Base-by-base conservation (phyloP, 2,329 filamentous ascomycete species). In the Periconia sp. region DNA sequence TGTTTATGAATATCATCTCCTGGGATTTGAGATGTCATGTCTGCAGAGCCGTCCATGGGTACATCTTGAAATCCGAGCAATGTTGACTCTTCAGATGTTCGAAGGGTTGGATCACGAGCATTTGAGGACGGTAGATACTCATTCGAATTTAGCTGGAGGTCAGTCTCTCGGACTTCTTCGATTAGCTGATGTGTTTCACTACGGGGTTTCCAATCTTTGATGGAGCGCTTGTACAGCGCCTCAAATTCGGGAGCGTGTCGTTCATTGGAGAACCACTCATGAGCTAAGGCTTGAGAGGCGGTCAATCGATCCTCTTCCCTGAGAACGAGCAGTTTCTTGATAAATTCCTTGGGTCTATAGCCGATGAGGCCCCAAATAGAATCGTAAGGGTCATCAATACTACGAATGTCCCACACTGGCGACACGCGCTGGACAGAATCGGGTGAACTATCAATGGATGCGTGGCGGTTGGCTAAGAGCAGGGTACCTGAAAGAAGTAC, bases 261-360 rank as follows among this genome's bases (percentile, higher is more conserved):
- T n/a, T 72, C 66, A 59, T 82, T 80, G 1, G 77, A 77, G 59
- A 87, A 83, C 85, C 84, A 87, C 10, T 62, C 51, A 66, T 86
- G 82, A 10, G 65, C 50, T 31, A 86, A 62, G 2, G 83, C 82
- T 65, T 84, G 64, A n/a, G 76, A 74, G 2, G 77, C 82, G 10
- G 79, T 80, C 70, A 85, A 74, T 27, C 84, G 77, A 40, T 71
- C 54, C 2, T 69, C 59, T 58, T 83, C 82, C 19, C 84, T 73
- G 1, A 81, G 69, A 0, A 79, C 68, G 0, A 86, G 73, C 13
- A 85, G 76, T 15, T 71, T 72, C 33, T 70, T 74, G 55, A 86
- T 76, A 58, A 87, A 85, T 44, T 81, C 74, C 58, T 80, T 82
- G 2, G 82, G 76, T 23, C 75, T 71, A 23, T 60, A 51, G 42